A percentile compares a stretch with the other conserved stretches of the same genome.
Conservation (phyloP, 2,329 filamentous ascomycete species). For the Fusarium lateritium region DNA sequence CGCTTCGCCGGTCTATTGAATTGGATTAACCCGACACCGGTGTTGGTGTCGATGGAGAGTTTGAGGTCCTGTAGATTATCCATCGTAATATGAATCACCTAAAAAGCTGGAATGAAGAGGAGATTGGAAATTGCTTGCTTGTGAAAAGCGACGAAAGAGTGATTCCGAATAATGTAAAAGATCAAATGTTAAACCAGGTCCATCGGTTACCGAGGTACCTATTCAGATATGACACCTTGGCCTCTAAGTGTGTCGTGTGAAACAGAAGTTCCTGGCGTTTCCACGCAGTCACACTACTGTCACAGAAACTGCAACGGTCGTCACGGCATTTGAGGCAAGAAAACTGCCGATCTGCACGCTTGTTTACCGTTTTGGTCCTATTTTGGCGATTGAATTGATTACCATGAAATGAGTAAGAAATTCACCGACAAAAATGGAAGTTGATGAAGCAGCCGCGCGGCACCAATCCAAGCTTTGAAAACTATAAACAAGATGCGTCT, state of each 20-base stretch:
- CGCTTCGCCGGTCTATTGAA: conserved; percentile 41
- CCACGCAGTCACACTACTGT: conserved; percentile 13
- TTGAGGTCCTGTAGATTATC: conserved; percentile 33
- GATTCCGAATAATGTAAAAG: not conserved
- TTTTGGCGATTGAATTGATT: conserved; percentile 18
- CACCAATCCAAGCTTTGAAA: not conserved
- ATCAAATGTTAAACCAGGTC: conserved; percentile 18
- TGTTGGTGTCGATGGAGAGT: conserved; percentile 5
- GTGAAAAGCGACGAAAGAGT: not conserved
- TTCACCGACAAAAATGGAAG: conserved; percentile 5
- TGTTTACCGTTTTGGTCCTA: conserved; percentile 9
- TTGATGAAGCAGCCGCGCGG: not conserved
- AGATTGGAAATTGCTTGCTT: not conserved
- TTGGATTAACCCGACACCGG: conserved; percentile 27
- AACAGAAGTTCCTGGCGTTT: conserved; percentile 5
- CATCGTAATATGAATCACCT: conserved; percentile 6
- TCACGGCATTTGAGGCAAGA: conserved; percentile 30
- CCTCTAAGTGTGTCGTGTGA: not conserved
- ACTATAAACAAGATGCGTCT: conserved; percentile 16
- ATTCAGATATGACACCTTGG: not conserved
- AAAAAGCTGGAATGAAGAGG: not conserved
- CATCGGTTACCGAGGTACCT: not conserved
- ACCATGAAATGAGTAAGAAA: conserved; percentile 21
- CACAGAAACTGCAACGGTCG: conserved; percentile 15
- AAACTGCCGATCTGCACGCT: conserved; percentile 1